Conservation (phyloP, 306 rosid species). For the Vachellia collinsii region DNA sequence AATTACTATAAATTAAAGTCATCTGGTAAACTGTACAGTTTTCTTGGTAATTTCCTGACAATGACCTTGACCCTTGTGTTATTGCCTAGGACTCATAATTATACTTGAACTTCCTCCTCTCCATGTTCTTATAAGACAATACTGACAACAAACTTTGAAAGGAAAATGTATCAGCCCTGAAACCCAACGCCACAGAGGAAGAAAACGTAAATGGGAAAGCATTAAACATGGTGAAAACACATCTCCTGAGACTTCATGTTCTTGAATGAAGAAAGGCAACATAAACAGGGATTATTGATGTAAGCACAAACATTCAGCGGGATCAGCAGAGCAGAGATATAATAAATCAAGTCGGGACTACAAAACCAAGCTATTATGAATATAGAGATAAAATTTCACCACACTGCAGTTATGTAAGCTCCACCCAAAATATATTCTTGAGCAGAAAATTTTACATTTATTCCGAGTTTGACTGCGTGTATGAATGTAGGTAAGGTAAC, state of each 20-base stretch:
- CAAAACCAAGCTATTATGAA: constrained; percentile 32
- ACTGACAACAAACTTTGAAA: neutral
- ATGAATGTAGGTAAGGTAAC: constrained; percentile 17
- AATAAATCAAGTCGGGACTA: constrained; percentile 29
- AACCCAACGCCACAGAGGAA: neutral
- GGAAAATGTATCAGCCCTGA: neutral
- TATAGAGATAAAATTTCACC: constrained; percentile 44
- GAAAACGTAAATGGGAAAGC: neutral
- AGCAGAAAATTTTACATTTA: constrained; percentile 59
- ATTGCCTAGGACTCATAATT: neutral
- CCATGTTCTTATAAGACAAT: neutral
- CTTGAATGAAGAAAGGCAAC: constrained; percentile 27
- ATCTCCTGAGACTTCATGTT: constrained; percentile 25
- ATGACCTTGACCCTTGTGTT: neutral
- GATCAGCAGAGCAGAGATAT: constrained; percentile 40
- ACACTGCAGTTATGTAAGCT: constrained; percentile 45
- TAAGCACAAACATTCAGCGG: constrained; percentile 22
- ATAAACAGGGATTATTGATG: constrained; percentile 16
- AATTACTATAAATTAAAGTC: neutral
- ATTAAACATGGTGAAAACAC: constrained; percentile 2
- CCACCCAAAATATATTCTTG: constrained; percentile 47
- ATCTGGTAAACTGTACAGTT: neutral
- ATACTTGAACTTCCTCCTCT: neutral
- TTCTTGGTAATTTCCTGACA: neutral
- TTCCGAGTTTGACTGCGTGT: constrained; percentile 29